Evolutionary conservation across 331 rosid genomes (phyloP), one percentile per base, ranked within the genome.

Genomic region (Rhamnella rubrinervis): DNA sequence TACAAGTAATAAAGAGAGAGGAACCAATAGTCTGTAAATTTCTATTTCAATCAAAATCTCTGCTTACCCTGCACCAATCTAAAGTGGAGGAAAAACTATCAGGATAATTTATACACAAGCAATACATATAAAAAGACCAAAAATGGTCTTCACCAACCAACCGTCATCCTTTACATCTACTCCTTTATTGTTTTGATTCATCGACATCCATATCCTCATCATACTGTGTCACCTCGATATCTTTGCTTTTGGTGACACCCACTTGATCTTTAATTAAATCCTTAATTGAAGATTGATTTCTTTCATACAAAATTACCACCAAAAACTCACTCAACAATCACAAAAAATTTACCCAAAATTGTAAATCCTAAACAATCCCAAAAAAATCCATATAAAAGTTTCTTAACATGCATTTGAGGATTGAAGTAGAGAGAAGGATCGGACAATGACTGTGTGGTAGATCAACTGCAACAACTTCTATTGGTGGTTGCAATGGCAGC

Each of bases 101-200:
- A n/a, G 53, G 47, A 10, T 39, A 13, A 7, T 6, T n/a, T 31
- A 19, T 2, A 15, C 26, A 12, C 21, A n/a, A 62, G 41, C 13
- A n/a, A 62, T 12, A 47, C 28, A 65, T 12, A 26, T 10, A 18
- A 50, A 28, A 50, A 17, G 38, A 47, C n/a, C 16, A 11, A 26
- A 15, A 66, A 25, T 18, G n/a, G 18, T 20, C 96, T 19, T 70
- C 81, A 51, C 72, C 83, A 61, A 57, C 59, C 70, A 50, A 3
- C 35, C 77, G 67, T 53, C 78, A 61, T 49, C 61, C 16, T 56
- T 62, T 65, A 66, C 65, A 47, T 23, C n/a, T n/a, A n/a, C 74
- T 8, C 8, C 74, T 25, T 38, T 65, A 11, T 66, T 67, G 52
- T 14, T 52, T 18, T 55, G 21, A 78, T 57, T 66, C 86, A 61